Evolutionary conservation across 306 rosid genomes (phyloP), one percentile per base, ranked within the genome.

Genomic region (Vigna trinervia): DNA sequence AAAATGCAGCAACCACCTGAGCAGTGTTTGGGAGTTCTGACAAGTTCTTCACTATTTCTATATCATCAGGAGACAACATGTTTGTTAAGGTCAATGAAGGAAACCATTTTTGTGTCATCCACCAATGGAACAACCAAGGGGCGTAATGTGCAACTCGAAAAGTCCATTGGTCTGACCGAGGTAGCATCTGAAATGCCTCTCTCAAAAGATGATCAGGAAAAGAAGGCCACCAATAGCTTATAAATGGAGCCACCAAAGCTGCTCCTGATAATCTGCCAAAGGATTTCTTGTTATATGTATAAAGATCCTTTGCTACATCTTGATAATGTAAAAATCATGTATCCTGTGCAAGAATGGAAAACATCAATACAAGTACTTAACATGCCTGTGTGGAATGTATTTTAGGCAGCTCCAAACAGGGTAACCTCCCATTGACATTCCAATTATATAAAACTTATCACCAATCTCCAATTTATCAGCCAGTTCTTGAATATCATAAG

Each of bases 51-150:
- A 84, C 1, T 62, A 80, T 60, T 76, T 87, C 91, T 22, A 82
- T 12, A 82, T 93, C 98, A 57, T 79, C 81, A 5, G 74, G 30
- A 34, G 73, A 17, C 62, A 79, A 82, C 66, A 71, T 8, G 20
- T n/a, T 77, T 48, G 54, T 79, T 14, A 87, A 10, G 61, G 80
- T 82, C 39, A 90, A 75, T 5, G 92, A 50, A 78, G 93, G 86
- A 81, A 91, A 87, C 90, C 91, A 86, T 85, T 83, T 91, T 53
- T 89, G 97, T 10, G 93, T 90, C 89, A 86, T 87, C 96, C 96
- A 93, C 97, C 96, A 86, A 60, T 93, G 46, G 65, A 82, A 75
- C 39, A 94, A 82, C 94, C 97, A 90, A 80, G 98, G 96, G 12
- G 88, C 71, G 46, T 86, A 59, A 85, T 73, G 96, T 32, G 96